Evolutionary conservation across 352 stramenopile species (phyloP), one percentile per base, ranked within the genome.

Genomic region (Globisporangium polare): DNA sequence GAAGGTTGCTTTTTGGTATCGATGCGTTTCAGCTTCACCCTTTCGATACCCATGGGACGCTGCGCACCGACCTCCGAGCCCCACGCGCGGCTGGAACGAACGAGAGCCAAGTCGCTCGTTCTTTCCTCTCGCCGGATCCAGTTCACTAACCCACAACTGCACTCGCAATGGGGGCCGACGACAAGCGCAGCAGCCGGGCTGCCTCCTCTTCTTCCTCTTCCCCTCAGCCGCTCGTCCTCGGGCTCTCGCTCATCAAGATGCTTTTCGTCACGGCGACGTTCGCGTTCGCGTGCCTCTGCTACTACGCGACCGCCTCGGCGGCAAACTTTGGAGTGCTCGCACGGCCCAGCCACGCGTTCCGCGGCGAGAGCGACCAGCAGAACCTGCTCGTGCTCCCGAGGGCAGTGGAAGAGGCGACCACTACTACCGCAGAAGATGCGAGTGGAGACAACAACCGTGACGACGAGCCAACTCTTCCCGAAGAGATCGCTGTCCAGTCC

Each of bases 221-320:
- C n/a, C 35, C 45, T 5, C 20, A 41, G 35, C 31, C 37, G 24
- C 35, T 58, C 20, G 37, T n/a, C 17, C 47, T 22, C 10, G 26
- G 47, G 6, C 29, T 20, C 1, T 45, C 26, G 24, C 22, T 63
- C 33, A 15, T 27, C 12, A 43, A 39, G 18, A 61, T 63, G 46
- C 58, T 63, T 12, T 58, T 63, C 35, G 46, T 41, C 35, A 41
- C 47, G 1, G 31, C 29, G 5, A 26, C 37, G 35, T 63, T 63
- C 29, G 58, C 47, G 33, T 43, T 58, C 47, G 35, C 41, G 24
- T 52, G 58, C 18, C 58, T 63, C 24, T 58, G 47, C 58, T 63
- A 63, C 58, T 63, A 63, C 27, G 27, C 24, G 35, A n/a, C 20
- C 4, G 47, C 47, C 4, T 55, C 46, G 18, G 24, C 37, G 22